Evolutionary conservation across 2,329 filamentous ascomycete species (phyloP).

Genomic region (Colletotrichum karsti): DNA sequence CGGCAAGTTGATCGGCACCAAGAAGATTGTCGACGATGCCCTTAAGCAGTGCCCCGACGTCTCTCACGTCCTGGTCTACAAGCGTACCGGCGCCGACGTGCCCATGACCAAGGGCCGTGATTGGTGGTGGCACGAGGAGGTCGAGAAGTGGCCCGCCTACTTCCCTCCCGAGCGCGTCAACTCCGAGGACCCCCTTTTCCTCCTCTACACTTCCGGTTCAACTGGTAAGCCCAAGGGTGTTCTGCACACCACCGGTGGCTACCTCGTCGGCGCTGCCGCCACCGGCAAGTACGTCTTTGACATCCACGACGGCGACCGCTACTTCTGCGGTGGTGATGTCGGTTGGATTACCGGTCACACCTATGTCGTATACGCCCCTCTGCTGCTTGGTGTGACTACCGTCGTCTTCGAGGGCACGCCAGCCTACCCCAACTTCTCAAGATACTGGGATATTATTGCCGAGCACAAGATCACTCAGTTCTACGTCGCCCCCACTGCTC

Average conservation of each 20-base stretch:
- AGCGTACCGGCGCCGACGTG: conserved; percentile 92
- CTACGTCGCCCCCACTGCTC: conserved; percentile 95
- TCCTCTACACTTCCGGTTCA: conserved; percentile 97
- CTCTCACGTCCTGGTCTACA: conserved; percentile 86
- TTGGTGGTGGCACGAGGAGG: conserved; percentile 98
- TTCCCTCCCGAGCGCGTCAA: conserved; percentile 88
- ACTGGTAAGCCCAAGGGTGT: conserved; percentile 99
- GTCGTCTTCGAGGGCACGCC: conserved; percentile 98
- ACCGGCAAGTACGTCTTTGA: conserved; percentile 99
- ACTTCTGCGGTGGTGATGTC: conserved; percentile 98
- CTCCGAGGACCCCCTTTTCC: conserved; percentile 95
- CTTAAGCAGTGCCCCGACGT: conserved; percentile 95
- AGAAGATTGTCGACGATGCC: conserved; percentile 98
- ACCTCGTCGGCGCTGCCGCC: conserved; percentile 89
- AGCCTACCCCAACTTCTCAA: conserved; percentile 95
- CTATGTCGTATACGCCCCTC: conserved; percentile 95
- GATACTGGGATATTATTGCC: conserved; percentile 98
- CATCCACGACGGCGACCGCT: conserved; percentile 91
- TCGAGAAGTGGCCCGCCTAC: conserved; percentile 95
- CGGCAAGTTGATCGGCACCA: conserved; percentile 95
- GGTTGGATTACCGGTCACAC: conserved; percentile 99
- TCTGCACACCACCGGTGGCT: conserved; percentile 96
- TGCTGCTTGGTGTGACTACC: conserved; percentile 91
- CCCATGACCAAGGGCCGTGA: conserved; percentile 91
- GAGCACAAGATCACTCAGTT: conserved; percentile 97